Percentiles rank a stretch among this genome's conserved stretches.
Evolutionary conservation across 805 yeast species (phyloP).

Genomic region (Cyberlindnera americana): DNA sequence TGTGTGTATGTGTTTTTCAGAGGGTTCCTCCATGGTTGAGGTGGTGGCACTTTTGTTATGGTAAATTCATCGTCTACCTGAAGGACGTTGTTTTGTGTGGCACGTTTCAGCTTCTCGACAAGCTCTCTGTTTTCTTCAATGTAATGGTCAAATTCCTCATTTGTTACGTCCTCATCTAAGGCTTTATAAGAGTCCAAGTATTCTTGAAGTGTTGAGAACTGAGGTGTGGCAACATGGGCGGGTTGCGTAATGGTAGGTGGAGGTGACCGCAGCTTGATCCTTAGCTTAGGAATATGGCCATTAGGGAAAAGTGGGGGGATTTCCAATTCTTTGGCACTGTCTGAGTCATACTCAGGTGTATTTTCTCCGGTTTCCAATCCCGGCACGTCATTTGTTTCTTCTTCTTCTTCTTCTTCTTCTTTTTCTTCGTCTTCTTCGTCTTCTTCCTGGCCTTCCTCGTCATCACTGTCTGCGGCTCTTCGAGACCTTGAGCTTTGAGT

Average conservation of each 20-base stretch:
- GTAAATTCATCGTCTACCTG: constrained; percentile 43
- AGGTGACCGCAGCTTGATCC: constrained; percentile 35
- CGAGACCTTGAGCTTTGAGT: not conserved
- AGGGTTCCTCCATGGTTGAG: constrained; percentile 46
- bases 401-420: constrained; percentile 23
- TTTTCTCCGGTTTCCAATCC: not conserved
- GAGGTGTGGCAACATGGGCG: constrained; percentile 46
- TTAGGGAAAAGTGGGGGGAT: constrained; percentile 6
- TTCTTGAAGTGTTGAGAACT: constrained; percentile 37
- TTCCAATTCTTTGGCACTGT: constrained; percentile 8
- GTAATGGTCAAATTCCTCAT: constrained; percentile 58
- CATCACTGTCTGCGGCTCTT: constrained; percentile 4
- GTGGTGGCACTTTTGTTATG: constrained; percentile 36
- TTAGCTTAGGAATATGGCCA: constrained; percentile 21
- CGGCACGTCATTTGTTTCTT: not conserved
- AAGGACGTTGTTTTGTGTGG: constrained; percentile 41
- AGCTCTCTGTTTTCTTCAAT: constrained; percentile 49
- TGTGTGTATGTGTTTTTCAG: constrained; percentile 47
- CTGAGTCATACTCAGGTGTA: constrained; percentile 1
- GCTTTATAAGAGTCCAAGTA: constrained; percentile 54
- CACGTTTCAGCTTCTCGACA: constrained; percentile 42
- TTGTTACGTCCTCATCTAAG: constrained; percentile 57
- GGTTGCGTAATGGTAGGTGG: constrained; percentile 58
- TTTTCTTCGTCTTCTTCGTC: constrained; percentile 5
- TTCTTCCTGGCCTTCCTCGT: constrained; percentile 5